Evolutionary conservation across 2,329 filamentous ascomycete genomes (phyloP), one percentile per base, ranked within the genome.

Genomic region (Ophiocordyceps camponoti-saundersi): DNA sequence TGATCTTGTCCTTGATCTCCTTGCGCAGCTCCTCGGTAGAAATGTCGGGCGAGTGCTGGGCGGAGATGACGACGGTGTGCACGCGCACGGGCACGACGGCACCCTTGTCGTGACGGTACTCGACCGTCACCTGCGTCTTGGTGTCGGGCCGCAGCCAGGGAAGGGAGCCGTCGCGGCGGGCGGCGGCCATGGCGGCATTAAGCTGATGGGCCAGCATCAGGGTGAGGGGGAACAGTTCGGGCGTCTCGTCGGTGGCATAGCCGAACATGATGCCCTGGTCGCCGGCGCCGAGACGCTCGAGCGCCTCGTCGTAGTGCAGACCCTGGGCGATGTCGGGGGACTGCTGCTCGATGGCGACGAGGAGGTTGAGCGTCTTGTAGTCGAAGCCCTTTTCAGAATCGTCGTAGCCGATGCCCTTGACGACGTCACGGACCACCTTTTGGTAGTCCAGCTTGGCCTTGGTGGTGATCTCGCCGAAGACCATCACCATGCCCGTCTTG

Each of bases 181-280:
- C 88, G 58, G 81, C 76, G 54, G 80, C 85, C 89, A 98, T 94
- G 67, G 87, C 87, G 64, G 82, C 77, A 74, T 98, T 98, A 59
- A 98, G 85, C 77, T 89, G 88, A 80, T 98, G 92, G 62, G 92
- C 84, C 63, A 96, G 80, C 61, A 90, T 79, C 58, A 96, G 77
- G 61, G 90, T 96, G 61, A 98, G 76, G 56, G 92, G 92, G 65
- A 96, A 85, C 59, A 94, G 79, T 75, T 98, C 92, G 52, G 90
- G 89, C 60, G 92, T 96, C 79, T 98, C 92, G 63, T 98, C 92
- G 61, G 92, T 95, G 68, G 92, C 92, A 78, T 98, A 98, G 61
- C 92, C 92, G 71, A 98, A 98, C 92, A 98, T 98, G 77, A 98
- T 95, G 77, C 92, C 92, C 77, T 98, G 92, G 72, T 98, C 92